Conservation (phyloP, 2,329 filamentous ascomycete genomes). For the Colletotrichum sansevieriae region DNA sequence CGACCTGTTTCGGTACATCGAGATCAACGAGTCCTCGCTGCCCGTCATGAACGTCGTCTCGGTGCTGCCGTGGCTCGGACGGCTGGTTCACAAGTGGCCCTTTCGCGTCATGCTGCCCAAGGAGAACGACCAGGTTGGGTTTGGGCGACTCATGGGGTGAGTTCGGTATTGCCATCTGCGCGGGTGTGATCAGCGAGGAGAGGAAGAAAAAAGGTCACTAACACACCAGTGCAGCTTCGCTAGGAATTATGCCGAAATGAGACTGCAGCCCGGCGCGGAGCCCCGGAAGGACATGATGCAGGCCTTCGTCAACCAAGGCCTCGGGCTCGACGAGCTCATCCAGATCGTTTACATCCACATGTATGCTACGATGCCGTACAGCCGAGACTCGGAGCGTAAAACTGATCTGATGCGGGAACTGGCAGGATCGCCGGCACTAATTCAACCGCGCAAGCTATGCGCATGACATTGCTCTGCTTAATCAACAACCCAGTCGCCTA, state of each 20-base stretch:
- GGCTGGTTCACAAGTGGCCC: slow-evolving; percentile 55
- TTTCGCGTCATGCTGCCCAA: slow-evolving; percentile 57
- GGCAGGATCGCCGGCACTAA: slow-evolving; percentile 70
- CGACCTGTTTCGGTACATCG: slow-evolving; percentile 61
- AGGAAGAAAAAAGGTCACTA: not conserved
- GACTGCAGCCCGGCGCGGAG: slow-evolving; percentile 45
- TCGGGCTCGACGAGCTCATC: slow-evolving; percentile 52
- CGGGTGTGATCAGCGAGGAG: no score
- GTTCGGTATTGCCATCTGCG: slow-evolving; percentile 16
- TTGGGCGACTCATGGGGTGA: slow-evolving; percentile 54
- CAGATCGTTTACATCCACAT: slow-evolving; percentile 56
- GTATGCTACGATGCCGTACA: slow-evolving; percentile 43
- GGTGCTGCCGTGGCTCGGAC: slow-evolving; percentile 57
- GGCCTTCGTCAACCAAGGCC: slow-evolving; percentile 54
- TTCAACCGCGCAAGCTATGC: slow-evolving; percentile 72
- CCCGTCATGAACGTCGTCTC: slow-evolving; percentile 59
- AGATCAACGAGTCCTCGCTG: slow-evolving; percentile 57
- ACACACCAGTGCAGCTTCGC: slow-evolving; percentile 43
- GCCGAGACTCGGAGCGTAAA: no score
- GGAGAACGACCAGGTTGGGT: slow-evolving; percentile 53
- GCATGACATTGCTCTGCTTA: slow-evolving; percentile 65
- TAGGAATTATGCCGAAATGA: slow-evolving; percentile 45
- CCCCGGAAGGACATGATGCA: slow-evolving; percentile 55
- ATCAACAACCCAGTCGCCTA: slow-evolving; percentile 61
- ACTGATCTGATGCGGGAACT: not conserved